Percentiles rank a stretch among this genome's conserved stretches.
phyloP scores from a whole-genome alignment of 176 grass and related monocot genomes.

The Cocos nucifera region DNA sequence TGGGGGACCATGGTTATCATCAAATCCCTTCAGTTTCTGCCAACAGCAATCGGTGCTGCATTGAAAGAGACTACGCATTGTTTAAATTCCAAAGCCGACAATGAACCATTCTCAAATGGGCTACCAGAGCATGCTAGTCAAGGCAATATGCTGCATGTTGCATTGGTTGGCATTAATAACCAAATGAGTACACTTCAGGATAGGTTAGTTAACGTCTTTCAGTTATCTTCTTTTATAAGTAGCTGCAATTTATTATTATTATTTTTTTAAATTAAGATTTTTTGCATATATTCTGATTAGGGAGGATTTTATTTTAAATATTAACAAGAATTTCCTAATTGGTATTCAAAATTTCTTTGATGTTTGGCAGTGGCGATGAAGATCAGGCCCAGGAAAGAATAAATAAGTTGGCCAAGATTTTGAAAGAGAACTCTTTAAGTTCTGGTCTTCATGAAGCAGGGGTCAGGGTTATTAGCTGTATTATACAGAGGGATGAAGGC shows the following conservation, averaged over 20 bases:
- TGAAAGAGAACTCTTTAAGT: slow-evolving; percentile 73
- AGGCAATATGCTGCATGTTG: slow-evolving; percentile 92
- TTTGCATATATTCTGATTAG: too few species aligned
- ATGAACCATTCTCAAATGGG: slow-evolving; percentile 28
- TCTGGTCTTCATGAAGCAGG: slow-evolving; percentile 63
- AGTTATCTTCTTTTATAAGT: too few species aligned
- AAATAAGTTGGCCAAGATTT: slow-evolving; percentile 86
- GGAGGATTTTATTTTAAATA: too few species aligned
- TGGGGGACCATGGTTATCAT: slow-evolving; percentile 91
- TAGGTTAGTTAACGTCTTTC: slow-evolving; percentile 34
- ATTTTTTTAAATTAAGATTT: too few species aligned
- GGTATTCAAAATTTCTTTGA: slow-evolving; percentile 5
- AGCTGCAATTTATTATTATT: too few species aligned
- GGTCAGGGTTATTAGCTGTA: slow-evolving; percentile 76
- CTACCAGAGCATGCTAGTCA: slow-evolving; percentile 29
- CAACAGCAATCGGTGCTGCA: slow-evolving; percentile 64
- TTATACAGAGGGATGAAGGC: slow-evolving; percentile 98
- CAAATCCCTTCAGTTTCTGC: slow-evolving; percentile 86
- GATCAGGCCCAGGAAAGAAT: slow-evolving; percentile 98
- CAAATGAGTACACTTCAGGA: slow-evolving; percentile 98
- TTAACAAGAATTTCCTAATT: slow-evolving; percentile 5
- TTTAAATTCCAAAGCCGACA: slow-evolving; percentile 15
- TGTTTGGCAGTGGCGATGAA: slow-evolving; percentile 78
- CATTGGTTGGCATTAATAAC: slow-evolving; percentile 97
- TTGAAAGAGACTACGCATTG: slow-evolving; percentile 64